Percentiles rank a stretch among this genome's conserved stretches.
Evolutionary conservation across 805 yeast species (phyloP).

Genomic region (Candida endomychidarum): DNA sequence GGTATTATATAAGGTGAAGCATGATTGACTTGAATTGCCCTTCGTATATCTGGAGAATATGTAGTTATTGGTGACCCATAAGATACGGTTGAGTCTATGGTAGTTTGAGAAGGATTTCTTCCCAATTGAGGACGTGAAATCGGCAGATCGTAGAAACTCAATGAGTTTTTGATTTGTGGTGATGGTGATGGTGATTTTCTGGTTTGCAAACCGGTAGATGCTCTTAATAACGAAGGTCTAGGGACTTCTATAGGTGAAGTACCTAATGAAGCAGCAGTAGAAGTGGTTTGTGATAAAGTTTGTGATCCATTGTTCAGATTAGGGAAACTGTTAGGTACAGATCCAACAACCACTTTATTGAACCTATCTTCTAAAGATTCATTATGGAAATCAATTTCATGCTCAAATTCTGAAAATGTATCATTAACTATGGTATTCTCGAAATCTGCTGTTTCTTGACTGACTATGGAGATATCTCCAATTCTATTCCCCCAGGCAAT

Average conservation of each 20-base stretch:
- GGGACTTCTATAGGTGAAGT: slow-evolving; percentile 14
- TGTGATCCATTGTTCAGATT: slow-evolving; percentile 2
- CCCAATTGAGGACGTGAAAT: slow-evolving; percentile 28
- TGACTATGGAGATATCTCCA: slow-evolving; percentile 50
- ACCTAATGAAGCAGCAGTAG: slow-evolving; percentile 5
- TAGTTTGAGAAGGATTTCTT: slow-evolving; percentile 35
- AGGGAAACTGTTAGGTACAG: slow-evolving; percentile 11
- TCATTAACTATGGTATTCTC: slow-evolving; percentile 21
- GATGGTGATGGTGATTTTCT: slow-evolving; percentile 12
- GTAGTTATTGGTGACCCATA: slow-evolving; percentile 17
- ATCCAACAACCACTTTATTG: slow-evolving; percentile 16
- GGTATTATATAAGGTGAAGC: slow-evolving; percentile 42
- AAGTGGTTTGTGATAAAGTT: not conserved
- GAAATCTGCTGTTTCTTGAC: slow-evolving; percentile 49
- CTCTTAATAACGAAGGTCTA: slow-evolving; percentile 15
- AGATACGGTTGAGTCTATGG: slow-evolving; percentile 31
- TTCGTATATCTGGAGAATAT: slow-evolving; percentile 9
- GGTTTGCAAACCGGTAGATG: slow-evolving; percentile 12
- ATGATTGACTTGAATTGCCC: slow-evolving; percentile 16
- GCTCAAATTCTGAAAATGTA: slow-evolving; percentile 13
- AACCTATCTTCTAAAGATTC: slow-evolving; percentile 13
- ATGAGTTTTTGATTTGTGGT: slow-evolving; percentile 18
- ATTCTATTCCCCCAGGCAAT: slow-evolving; percentile 57
- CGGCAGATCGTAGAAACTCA: slow-evolving; percentile 13
- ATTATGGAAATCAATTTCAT: slow-evolving; percentile 11